Evolutionary conservation across 208 protist genomes (phyloP), one percentile per base, ranked within the genome.

Genomic region (Trypanosoma rangeli): DNA sequence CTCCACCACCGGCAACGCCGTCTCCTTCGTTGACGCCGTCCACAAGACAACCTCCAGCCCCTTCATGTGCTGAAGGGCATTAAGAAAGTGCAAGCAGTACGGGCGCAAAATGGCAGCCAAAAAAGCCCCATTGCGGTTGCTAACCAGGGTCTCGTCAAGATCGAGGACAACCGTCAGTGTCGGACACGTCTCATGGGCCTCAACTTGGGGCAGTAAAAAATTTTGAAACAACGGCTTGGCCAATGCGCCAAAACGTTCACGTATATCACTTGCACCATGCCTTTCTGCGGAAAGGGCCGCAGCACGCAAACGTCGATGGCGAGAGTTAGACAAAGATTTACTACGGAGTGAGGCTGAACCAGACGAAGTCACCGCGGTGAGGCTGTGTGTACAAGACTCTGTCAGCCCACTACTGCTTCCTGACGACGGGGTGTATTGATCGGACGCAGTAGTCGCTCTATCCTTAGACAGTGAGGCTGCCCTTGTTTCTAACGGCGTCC

Each of bases 61-160:
- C 64, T 82, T 80, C 84, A 90, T 93, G 74, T 94, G 83, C 0
- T 82, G 88, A 49, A 97, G 79, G 1, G 90, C 87, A 50, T 97
- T 87, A 22, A 97, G 76, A 53, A 97, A 78, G 62, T 95, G 90
- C 33, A 96, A 74, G 70, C 80, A 86, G 79, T 94, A 97, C 20
- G 92, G 90, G 5, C 94, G 87, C 18, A 95, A 65, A 64, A 94
- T 87, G 44, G 93, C 89, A 16, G 64, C 76, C 5, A 78, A 76
- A 33, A 78, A 61, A 50, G 75, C 76, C 5, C 64, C 24, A 48
- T 86, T 80, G 44, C 94, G 89, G 78, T 97, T 97, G 70, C 80
- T 89, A 0, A 97, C 92, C 15, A 97, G 86, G 26, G 94, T 97
- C 74, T 97, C 94, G 68, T 97, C 94, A 24, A 97, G 82, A 79